A percentile compares a stretch with the other conserved stretches of the same genome.
These are phyloP conservation scores for Ustilago bromivora DNA, from an alignment of 1,284 basidiomycete genomes.

Conservation along the genomic window DNA sequence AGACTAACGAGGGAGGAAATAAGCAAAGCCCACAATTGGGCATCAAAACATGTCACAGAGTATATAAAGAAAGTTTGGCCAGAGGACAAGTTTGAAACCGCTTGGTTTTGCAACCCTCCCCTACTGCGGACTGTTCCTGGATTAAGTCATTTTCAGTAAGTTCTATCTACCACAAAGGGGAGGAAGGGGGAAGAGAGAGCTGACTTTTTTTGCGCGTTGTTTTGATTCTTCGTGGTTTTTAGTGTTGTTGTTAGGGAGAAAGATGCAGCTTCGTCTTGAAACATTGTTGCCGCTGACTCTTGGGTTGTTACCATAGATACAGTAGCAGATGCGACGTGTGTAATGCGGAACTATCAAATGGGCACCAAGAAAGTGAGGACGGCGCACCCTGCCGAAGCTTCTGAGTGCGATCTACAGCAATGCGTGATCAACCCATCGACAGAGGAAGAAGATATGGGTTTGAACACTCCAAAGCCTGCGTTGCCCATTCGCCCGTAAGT, in stretches of 20 bases:
- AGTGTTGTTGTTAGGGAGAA: constrained; percentile 80
- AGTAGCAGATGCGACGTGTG: too few relatives aligned
- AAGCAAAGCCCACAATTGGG: constrained; percentile 47
- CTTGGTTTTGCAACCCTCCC: constrained; percentile 60
- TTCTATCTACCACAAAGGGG: background rate
- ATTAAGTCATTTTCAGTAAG: constrained; percentile 55
- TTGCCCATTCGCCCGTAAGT: too few relatives aligned
- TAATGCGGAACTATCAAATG: too few relatives aligned
- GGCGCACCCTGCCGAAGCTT: too few relatives aligned
- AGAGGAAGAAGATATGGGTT: too few relatives aligned
- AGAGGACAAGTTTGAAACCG: constrained; percentile 34
- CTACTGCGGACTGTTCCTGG: constrained; percentile 49
- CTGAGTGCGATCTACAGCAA: too few relatives aligned
- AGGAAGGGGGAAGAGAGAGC: background rate
- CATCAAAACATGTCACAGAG: constrained; percentile 26
- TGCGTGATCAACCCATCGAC: too few relatives aligned
- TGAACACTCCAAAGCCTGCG: too few relatives aligned
- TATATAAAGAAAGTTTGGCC: constrained; percentile 42
- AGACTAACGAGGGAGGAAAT: constrained; percentile 5
- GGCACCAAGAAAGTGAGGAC: too few relatives aligned
- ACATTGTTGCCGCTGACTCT: too few relatives aligned
- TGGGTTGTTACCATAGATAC: too few relatives aligned
- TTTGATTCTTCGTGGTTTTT: constrained; percentile 73
- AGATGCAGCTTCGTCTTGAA: background rate
- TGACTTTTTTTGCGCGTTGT: constrained; percentile 72